These are phyloP conservation scores for Citrullus colocynthis DNA, from an alignment of 306 rosid genomes.

Conservation along the genomic window DNA sequence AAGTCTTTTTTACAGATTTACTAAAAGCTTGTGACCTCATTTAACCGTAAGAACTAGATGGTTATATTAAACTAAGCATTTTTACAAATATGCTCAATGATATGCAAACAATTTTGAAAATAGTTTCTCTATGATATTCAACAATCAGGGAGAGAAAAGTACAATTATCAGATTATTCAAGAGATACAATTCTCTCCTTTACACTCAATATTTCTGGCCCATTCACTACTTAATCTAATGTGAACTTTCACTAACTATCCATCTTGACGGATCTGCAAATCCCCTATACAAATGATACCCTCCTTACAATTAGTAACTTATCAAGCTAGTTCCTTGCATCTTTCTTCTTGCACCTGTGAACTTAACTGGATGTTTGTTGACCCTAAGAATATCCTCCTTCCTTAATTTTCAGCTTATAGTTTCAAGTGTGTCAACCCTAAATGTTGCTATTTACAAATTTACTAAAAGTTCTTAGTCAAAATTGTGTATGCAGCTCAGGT, in stretches of 20 bases:
- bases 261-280: background rate
- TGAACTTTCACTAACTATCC: background rate
- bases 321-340: background rate
- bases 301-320: background rate
- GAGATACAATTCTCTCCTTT: background rate
- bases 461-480: background rate
- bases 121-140: background rate
- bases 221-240: background rate
- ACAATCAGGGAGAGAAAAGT: background rate
- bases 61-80: background rate
- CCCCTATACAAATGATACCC: background rate
- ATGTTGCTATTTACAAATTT: no score
- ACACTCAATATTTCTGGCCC: background rate
- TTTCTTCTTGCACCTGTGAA: background rate
- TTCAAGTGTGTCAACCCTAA: no score
- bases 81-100: background rate
- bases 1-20: background rate
- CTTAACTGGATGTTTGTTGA: background rate
- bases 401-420: no score
- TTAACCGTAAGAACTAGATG: background rate
- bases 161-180: background rate
- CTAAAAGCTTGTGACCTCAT: background rate
- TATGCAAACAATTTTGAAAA: background rate
- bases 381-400: no score
- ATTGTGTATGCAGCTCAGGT: conserved; percentile 34